Evolutionary conservation across 306 rosid species (phyloP).

Genomic region (Dryas octopetala): DNA sequence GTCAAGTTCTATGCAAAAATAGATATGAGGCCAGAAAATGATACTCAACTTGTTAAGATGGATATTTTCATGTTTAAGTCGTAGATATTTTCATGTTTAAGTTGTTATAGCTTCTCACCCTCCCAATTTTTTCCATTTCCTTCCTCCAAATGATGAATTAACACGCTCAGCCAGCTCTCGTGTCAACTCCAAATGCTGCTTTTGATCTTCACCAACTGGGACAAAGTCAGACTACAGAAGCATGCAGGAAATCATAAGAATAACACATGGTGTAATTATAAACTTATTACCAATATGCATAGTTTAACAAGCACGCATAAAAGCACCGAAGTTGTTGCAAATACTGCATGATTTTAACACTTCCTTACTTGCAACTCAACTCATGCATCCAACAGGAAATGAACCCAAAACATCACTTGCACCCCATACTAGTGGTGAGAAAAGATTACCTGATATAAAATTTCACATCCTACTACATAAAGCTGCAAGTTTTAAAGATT

Average conservation of each 20-base stretch:
- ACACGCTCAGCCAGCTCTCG: conserved; percentile 91
- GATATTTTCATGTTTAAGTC: not conserved
- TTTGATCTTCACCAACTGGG: conserved; percentile 98
- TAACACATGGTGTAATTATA: conserved; percentile 24
- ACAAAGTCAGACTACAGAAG: conserved; percentile 83
- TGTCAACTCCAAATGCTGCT: conserved; percentile 95
- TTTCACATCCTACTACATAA: not conserved
- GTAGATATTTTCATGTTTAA: conserved; percentile 17
- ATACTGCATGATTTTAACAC: conserved; percentile 5
- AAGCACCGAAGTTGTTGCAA: conserved; percentile 10
- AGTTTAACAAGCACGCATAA: conserved; percentile 17
- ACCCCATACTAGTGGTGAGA: not conserved
- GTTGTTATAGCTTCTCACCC: conserved; percentile 62
- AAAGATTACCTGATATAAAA: conserved; percentile 1
- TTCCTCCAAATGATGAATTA: conserved; percentile 87
- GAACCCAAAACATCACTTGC: not conserved
- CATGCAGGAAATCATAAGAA: conserved; percentile 48
- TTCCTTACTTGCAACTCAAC: not conserved
- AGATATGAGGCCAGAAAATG: conserved; percentile 21
- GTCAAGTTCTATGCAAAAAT: conserved; percentile 29
- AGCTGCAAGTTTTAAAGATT: conserved; percentile 29
- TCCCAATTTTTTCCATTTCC: conserved; percentile 96
- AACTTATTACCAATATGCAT: conserved; percentile 21
- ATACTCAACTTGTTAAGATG: conserved; percentile 4
- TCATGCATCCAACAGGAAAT: conserved; percentile 8